Base-by-base conservation (phyloP, 352 stramenopile species). In the Pythium phragmitis region DNA sequence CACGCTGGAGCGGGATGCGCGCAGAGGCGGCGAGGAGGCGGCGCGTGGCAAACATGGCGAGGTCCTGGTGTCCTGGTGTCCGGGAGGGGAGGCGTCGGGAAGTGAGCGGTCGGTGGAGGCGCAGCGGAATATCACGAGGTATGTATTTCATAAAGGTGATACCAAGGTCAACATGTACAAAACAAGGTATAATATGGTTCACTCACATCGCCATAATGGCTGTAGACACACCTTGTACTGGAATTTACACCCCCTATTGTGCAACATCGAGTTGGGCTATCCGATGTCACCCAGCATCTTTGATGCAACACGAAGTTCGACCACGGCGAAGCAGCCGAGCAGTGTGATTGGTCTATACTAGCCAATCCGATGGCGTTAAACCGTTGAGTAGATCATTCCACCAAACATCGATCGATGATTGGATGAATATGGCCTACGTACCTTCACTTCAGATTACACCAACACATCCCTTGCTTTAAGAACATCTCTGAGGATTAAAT, bases 1-100 rank as follows among this genome's bases (percentile, higher is more conserved):
- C 69, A 33, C 66, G 75, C 62, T 81, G 67, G 21, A 73, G 43
- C 26, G 69, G 39, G 14, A 46, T 53, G 63, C 69, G 73, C 49
- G 66, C 67, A 59, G 50, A 63, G 39, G 39, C 13, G 41, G 60
- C 47, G 52, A 71, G 43, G 50, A 80, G 60, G 43, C 67, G 73
- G 53, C 73, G 73, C 45, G 61, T 62, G 53, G 66, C 50, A 49
- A 73, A 69, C 66, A 73, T 73, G 66, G 59, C 48, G 54, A 5
- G 9, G 9, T 19, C 5, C 4, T 46, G 39, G 39, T 46, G 39
- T 12, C 9, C 21, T 13, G 52, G 34, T 0, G 46, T 56, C 12
- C n/a, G 7, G 59, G 4, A 16, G 39, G 19, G 37, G 28, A 37
- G 21, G 50, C 55, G 58, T 69, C 23, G 48, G 39, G 57, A 70